Base-by-base conservation (phyloP, 768 basidiomycete genomes). In the Amanita subjunquillea region DNA sequence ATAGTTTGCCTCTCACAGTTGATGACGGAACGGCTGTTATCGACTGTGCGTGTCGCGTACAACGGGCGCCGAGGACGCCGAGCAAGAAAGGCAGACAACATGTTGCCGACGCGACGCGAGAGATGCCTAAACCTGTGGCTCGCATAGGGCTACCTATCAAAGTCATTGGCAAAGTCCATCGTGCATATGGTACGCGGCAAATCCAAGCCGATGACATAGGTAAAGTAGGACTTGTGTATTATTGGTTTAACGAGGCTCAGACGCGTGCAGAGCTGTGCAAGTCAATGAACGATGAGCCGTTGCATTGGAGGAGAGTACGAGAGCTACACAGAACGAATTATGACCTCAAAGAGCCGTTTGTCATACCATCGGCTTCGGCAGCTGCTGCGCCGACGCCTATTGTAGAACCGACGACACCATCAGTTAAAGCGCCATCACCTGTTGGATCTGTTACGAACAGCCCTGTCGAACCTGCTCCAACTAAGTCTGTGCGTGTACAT, bases 21-120 rank as follows among this genome's bases (percentile, higher is more conserved):
- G 88, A 91, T 60, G 88, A 91, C 58, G 85, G 87, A 4, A 85
- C 86, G 1, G 80, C 70, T 27, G 80, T 84, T 3, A 72, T 91
- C 23, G 87, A 90, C 43, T 90, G 87, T 59, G 60, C 69, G 2
- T 74, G 79, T 60, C 34, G 70, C 67, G 22, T 67, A 59, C 27
- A 43, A 69, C 39, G 63, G 65, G 4, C 56, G 22, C 61, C 63
- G 8, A 55, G 50, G 32, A 45, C 60, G n/a, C 59, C 59, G 0
- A 51, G 51, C 13, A 65, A 63, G 50, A 56, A 44, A 34, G 10
- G n/a, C 4, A 58, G 61, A 22, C 32, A 23, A 30, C 38, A 48
- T 42, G 27, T 52, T n/a, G 47, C 42, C 32, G 7, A 51, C 37
- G 39, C 34, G 6, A 50, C 55, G 9, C 58, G 55, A 43, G 34